Conservation (phyloP, 768 basidiomycete genomes). For the Lactarius quietus region DNA sequence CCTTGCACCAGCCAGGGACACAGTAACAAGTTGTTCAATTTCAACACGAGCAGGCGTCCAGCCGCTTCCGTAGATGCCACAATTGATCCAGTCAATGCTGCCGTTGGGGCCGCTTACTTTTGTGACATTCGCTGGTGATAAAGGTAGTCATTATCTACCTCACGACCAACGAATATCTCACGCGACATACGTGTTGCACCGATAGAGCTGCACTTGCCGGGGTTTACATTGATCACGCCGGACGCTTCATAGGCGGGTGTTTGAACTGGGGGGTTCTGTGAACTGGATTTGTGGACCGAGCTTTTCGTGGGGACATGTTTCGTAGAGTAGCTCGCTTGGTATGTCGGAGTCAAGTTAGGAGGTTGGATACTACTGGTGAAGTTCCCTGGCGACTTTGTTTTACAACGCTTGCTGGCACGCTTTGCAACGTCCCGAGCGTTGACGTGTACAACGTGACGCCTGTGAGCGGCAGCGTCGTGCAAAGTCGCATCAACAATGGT, state of each 20-base stretch:
- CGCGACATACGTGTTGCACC: conserved; percentile 15
- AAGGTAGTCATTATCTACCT: not conserved
- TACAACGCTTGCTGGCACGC: not conserved
- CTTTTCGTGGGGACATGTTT: not conserved
- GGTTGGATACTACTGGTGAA: not conserved
- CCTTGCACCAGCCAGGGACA: conserved; percentile 44
- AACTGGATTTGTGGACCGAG: not conserved
- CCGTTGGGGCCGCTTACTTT: conserved; percentile 62
- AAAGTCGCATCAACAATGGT: conserved; percentile 6
- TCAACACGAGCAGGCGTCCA: conserved; percentile 71
- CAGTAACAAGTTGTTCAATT: conserved; percentile 48
- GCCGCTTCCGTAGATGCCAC: conserved; percentile 55
- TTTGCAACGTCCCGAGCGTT: not conserved
- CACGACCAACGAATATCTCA: conserved; percentile 4
- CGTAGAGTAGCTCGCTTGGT: not conserved
- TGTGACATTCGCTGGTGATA: conserved; percentile 44
- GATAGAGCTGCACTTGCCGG: conserved; percentile 3
- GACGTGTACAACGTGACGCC: not conserved
- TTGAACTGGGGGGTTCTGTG: not conserved
- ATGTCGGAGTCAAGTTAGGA: not conserved
- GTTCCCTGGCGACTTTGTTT: not conserved
- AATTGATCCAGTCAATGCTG: conserved; percentile 73
- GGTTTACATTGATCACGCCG: not conserved
- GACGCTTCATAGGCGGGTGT: not conserved
- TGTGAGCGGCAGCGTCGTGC: not conserved